Conservation (phyloP, 139 green algal species). For the Coelastrella sp. region DNA sequence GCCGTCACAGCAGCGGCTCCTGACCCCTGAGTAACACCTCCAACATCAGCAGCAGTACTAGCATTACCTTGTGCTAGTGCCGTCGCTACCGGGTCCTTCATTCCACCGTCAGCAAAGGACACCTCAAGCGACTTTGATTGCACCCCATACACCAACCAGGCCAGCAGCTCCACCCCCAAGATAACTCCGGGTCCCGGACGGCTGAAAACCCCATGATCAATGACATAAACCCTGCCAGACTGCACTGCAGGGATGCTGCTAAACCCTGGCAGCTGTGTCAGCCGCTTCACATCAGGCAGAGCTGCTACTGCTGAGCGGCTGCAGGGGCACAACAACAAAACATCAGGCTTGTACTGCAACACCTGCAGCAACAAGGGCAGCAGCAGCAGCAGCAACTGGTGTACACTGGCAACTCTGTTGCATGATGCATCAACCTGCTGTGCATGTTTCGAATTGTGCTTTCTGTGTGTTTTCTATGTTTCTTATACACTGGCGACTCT, state of each 20-base stretch:
- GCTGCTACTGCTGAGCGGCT: conserved; percentile 22
- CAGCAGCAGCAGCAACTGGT: conserved; percentile 23
- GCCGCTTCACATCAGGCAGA: neutral
- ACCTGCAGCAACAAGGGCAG: conserved; percentile 22
- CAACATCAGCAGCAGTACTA: too few relatives aligned
- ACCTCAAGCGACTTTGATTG: too few relatives aligned
- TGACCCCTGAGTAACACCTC: too few relatives aligned
- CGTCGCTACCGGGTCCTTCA: too few relatives aligned
- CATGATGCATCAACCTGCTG: too few relatives aligned
- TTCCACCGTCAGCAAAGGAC: too few relatives aligned
- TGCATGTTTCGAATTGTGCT: too few relatives aligned
- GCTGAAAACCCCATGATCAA: conserved; percentile 31
- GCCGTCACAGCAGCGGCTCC: too few relatives aligned
- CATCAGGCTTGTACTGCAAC: neutral
- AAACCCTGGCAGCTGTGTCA: conserved; percentile 18
- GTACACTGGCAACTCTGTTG: too few relatives aligned
- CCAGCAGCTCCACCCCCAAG: conserved; percentile 28
- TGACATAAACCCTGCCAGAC: conserved; percentile 13
- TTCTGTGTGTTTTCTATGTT: too few relatives aligned
- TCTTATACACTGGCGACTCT: too few relatives aligned
- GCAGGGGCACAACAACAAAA: conserved; percentile 32
- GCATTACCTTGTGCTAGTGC: too few relatives aligned
- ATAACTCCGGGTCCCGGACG: conserved; percentile 28
- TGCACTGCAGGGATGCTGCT: conserved; percentile 4
- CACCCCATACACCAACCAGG: conserved; percentile 1